Evolutionary conservation across 805 yeast species (phyloP).

Genomic region (Saturnispora saitoi): DNA sequence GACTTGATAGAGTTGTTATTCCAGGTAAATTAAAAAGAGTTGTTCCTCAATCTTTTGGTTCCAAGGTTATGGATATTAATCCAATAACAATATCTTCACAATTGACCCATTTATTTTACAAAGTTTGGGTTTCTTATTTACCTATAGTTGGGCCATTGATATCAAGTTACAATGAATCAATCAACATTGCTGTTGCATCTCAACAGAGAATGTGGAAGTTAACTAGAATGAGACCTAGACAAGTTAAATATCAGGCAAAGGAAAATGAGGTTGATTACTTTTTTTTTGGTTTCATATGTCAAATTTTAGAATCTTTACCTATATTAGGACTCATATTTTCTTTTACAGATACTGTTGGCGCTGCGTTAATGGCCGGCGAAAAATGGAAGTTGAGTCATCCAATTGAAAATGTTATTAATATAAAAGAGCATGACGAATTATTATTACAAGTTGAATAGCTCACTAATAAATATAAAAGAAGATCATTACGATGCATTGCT

Average conservation of each 20-base stretch:
- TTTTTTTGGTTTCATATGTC: slow-evolving; percentile 46
- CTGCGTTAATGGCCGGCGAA: slow-evolving; percentile 50
- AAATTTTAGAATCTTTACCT: slow-evolving; percentile 39
- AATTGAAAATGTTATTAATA: neutral
- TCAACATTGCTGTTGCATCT: slow-evolving; percentile 14
- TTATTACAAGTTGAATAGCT: neutral
- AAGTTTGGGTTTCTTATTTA: slow-evolving; percentile 15
- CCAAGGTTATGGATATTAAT: slow-evolving; percentile 13
- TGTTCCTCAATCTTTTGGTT: slow-evolving; percentile 22
- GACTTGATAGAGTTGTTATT: slow-evolving; percentile 23
- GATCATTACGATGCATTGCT: neutral
- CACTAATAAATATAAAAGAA: too few species aligned
- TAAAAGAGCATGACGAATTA: neutral
- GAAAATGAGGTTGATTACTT: slow-evolving; percentile 33
- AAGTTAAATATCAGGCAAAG: slow-evolving; percentile 19
- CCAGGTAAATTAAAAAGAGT: slow-evolving; percentile 28
- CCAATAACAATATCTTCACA: slow-evolving; percentile 5
- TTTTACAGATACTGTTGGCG: slow-evolving; percentile 55
- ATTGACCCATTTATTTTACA: slow-evolving; percentile 6
- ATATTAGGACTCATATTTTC: slow-evolving; percentile 41
- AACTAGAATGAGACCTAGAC: slow-evolving; percentile 21
- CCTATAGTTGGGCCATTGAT: slow-evolving; percentile 22
- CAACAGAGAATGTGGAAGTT: slow-evolving; percentile 20
- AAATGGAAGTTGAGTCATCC: slow-evolving; percentile 3
- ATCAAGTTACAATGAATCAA: slow-evolving; percentile 15